Evolutionary conservation across 495 filamentous ascomycete species (phyloP), one percentile per base, ranked within the genome.

Genomic region (Penicillium soppii): DNA sequence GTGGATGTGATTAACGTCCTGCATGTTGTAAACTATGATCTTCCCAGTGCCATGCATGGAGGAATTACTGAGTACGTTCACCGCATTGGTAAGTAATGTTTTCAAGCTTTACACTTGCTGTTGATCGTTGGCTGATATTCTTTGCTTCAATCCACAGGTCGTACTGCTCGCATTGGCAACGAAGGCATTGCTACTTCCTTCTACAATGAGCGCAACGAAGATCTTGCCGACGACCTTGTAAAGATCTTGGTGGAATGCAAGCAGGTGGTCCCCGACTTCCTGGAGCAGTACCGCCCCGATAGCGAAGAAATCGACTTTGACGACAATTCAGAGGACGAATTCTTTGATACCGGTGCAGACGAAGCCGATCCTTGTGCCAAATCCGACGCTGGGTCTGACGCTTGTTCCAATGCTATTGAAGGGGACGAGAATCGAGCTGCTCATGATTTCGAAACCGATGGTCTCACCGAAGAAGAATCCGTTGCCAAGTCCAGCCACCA

Each of bases 31-130:
- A 97, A 98, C 69, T 97, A 83, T 56, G 91, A 96, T 41, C 75
- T 97, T 3, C 94, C 92, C 0, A 76, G 70, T 17, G 56, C 66
- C 4, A 61, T 74, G 2, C 74, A 90, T 56, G 91, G 90, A n/a
- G 94, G 92, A 4, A 97, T 97, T 38, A 81, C 89, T 43, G 94
- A 97, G 59, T 97, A 98, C 59, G 80, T 88, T 47, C 94, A 98
- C 59, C 89, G 94, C 30, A 98, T 97, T 66, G 92, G 87, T 89
- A 78, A 66, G 78, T 69, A 7, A n/a, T n/a, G n/a, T n/a, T n/a
- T n/a, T n/a, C n/a, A n/a, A n/a, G 8, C 19, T 21, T 32, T 15
- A 16, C 23, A 9, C 22, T 33, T 15, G 10, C 15, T 41, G 13
- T 65, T 52, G 38, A 10, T n/a, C n/a, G 16, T 10, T 10, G 35